Conservation (phyloP, 2,329 filamentous ascomycete genomes). For the Eutypella sp. region DNA sequence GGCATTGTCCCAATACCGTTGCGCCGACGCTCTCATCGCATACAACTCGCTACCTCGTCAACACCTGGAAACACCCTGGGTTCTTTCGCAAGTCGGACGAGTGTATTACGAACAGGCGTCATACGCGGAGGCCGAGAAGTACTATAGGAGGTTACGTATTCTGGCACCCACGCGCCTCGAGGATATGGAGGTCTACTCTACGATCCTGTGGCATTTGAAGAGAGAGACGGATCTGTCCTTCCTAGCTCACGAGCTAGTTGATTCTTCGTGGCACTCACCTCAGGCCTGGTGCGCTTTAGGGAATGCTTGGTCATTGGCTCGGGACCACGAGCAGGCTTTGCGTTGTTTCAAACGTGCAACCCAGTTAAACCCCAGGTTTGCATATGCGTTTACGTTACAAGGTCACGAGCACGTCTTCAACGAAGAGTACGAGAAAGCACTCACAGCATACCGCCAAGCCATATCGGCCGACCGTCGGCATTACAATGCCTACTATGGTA, state of each 20-base stretch:
- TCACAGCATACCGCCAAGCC: conserved; percentile 79
- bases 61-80: conserved; percentile 90
- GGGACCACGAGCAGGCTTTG: conserved; percentile 91
- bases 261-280: conserved; percentile 81
- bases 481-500: conserved; percentile 98
- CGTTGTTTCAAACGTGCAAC: conserved; percentile 93
- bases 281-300: conserved; percentile 95
- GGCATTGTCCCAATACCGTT: conserved; percentile 72
- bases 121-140: conserved; percentile 81
- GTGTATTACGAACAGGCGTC: conserved; percentile 87
- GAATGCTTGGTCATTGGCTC: conserved; percentile 87
- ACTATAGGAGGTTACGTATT: conserved; percentile 73
- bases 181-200: conserved; percentile 98
- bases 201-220: conserved; percentile 97
- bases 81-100: conserved; percentile 83
- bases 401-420: conserved; percentile 94
- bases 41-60: conserved; percentile 65
- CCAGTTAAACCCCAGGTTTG: conserved; percentile 83
- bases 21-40: conserved; percentile 68
- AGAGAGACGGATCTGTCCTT: conserved; percentile 88
- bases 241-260: conserved; percentile 83
- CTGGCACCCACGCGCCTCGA: conserved; percentile 78
- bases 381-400: conserved; percentile 92
- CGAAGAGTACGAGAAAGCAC: conserved; percentile 94
- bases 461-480: conserved; percentile 83